Evolutionary conservation across 768 basidiomycete genomes (phyloP), one percentile per base, ranked within the genome.

Genomic region (Pleurotus pulmonarius): DNA sequence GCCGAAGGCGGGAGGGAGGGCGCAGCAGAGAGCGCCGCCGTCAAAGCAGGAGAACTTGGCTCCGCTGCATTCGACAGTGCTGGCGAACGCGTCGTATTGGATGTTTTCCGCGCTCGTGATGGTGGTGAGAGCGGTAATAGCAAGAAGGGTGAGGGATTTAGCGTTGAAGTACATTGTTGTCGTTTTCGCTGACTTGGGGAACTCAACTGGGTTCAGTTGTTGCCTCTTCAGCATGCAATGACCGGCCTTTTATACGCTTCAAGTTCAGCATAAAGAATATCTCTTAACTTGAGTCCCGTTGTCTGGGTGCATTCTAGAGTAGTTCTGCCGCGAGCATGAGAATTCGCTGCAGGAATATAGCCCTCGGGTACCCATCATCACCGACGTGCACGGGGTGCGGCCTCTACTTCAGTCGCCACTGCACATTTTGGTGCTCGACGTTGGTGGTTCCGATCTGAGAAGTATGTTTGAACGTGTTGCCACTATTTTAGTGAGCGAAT

Each of bases 1-100:
- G 4, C 57, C 61, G 51, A 56, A 63, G 11, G 57, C 56, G 13
- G 61, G 61, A n/a, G 60, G 46, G 18, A 57, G 55, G 46, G n/a
- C 41, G 20, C 61, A 58, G 55, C 61, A 63, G 40, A 60, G 55
- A n/a, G 15, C 43, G 13, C 61, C 61, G 18, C 55, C 49, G 49
- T 60, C 55, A 13, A 8, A 45, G 46, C 61, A 63, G 34, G 49
- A 52, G 52, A 63, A 63, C 38, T 40, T 41, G 49, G 56, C 20
- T 29, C 61, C 57, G 20, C 43, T 46, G 49, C 59, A 63, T 5
- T 56, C 44, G 3, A 58, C 55, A n/a, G 57, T 60, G 34, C 13
- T 44, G 8, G 61, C 20, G 46, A 53, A 63, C 26, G 48, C 58
- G 16, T 39, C 34, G 51, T 61, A 61, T 16, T n/a, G 29, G n/a